These are phyloP conservation scores for Penicillium sp. DNA, from an alignment of 2,329 filamentous ascomycete genomes.

Conservation along the genomic window DNA sequence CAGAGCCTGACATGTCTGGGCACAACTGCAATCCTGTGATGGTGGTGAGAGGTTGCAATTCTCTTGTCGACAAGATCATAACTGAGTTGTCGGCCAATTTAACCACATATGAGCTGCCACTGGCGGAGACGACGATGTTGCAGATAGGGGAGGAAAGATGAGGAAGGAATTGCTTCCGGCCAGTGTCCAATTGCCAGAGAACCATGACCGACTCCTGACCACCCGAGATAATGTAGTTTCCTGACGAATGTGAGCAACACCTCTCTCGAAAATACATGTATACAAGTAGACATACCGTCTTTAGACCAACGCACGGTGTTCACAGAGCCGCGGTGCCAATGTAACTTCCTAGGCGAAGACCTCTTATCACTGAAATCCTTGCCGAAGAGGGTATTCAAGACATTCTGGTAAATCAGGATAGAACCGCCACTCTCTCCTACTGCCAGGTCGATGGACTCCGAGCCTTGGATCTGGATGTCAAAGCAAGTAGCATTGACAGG, in stretches of 20 bases:
- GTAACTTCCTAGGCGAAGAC: conserved; percentile 64
- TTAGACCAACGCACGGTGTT: conserved; percentile 85
- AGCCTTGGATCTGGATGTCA: conserved; percentile 60
- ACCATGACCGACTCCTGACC: conserved; percentile 86
- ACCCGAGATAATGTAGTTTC: conserved; percentile 91
- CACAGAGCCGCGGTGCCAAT: conserved; percentile 89
- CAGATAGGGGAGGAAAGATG: conserved; percentile 84
- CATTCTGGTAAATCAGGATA: conserved; percentile 78
- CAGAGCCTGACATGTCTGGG: conserved; percentile 52
- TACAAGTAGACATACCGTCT: conserved; percentile 63
- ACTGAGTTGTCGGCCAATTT: conserved; percentile 89
- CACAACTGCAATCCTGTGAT: conserved; percentile 74
- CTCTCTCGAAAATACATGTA: neutral
- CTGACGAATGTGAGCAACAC: conserved; percentile 48
- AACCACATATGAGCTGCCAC: conserved; percentile 77
- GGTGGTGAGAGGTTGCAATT: conserved; percentile 80
- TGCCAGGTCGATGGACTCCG: conserved; percentile 66
- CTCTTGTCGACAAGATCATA: conserved; percentile 85
- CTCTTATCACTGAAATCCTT: conserved; percentile 34
- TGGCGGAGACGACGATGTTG: conserved; percentile 76
- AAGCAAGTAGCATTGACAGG: conserved; percentile 67
- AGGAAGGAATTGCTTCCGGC: conserved; percentile 78
- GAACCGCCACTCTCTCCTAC: conserved; percentile 74
- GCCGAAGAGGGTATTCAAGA: conserved; percentile 48
- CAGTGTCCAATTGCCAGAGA: conserved; percentile 89